A percentile compares a stretch with the other conserved stretches of the same genome.
Conservation (phyloP, 2,329 filamentous ascomycete species). For the Fusarium secorum region DNA sequence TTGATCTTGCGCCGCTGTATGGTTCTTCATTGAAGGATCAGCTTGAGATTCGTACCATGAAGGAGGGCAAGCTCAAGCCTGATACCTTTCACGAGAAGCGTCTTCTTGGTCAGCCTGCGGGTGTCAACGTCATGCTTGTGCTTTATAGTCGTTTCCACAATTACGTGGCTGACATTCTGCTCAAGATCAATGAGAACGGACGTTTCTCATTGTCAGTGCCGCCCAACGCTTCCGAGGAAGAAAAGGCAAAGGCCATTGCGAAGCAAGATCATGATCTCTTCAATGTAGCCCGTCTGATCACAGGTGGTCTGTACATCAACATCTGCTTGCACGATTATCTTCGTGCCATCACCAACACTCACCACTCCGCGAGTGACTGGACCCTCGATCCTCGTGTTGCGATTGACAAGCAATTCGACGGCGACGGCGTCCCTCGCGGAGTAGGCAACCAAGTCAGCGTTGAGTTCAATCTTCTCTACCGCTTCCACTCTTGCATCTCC, state of each 20-base stretch:
- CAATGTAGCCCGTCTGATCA: slow-evolving; percentile 56
- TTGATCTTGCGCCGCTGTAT: slow-evolving; percentile 77
- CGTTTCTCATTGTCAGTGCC: slow-evolving; percentile 55
- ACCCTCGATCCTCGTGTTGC: slow-evolving; percentile 70
- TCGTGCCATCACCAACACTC: slow-evolving; percentile 66
- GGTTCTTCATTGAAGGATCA: slow-evolving; percentile 72
- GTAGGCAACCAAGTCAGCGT: slow-evolving; percentile 72
- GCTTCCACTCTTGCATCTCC: slow-evolving; percentile 70
- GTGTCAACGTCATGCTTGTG: slow-evolving; percentile 72
- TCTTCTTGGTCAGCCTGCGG: slow-evolving; percentile 71
- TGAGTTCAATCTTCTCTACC: slow-evolving; percentile 73
- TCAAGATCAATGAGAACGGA: slow-evolving; percentile 71
- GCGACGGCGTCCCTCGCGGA: slow-evolving; percentile 60
- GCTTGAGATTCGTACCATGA: slow-evolving; percentile 67
- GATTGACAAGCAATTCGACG: slow-evolving; percentile 54
- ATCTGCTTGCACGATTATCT: slow-evolving; percentile 68
- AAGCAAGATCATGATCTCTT: slow-evolving; percentile 63
- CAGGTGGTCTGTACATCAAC: slow-evolving; percentile 63
- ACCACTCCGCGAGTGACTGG: slow-evolving; percentile 66
- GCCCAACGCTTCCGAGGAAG: slow-evolving; percentile 26
- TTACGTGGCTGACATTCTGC: slow-evolving; percentile 68
- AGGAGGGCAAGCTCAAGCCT: slow-evolving; percentile 73
- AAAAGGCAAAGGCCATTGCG: slow-evolving; percentile 46
- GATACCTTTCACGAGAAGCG: slow-evolving; percentile 74
- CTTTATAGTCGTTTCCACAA: slow-evolving; percentile 77